Evolutionary conservation across 1,139 yeast species (phyloP).

Genomic region (Debaryomycetaceae sp.): DNA sequence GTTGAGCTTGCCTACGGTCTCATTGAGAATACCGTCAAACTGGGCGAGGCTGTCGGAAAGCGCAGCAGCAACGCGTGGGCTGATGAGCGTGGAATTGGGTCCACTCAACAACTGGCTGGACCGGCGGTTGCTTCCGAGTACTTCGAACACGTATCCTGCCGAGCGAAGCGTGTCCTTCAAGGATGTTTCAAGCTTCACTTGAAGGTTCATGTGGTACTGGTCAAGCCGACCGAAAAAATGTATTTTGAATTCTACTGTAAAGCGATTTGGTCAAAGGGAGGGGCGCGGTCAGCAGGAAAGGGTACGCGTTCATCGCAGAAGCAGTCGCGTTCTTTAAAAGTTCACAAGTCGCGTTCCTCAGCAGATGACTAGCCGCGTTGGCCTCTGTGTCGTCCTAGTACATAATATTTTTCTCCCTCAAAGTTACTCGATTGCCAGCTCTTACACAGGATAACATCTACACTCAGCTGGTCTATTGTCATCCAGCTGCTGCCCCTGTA

Average conservation of each 20-base stretch:
- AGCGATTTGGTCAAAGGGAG: background rate
- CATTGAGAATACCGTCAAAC: constrained; percentile 35
- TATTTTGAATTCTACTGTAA: background rate
- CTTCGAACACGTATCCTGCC: constrained; percentile 35
- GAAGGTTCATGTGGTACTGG: constrained; percentile 34
- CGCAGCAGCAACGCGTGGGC: constrained; percentile 31
- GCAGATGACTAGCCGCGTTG: too few relatives aligned
- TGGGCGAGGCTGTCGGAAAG: constrained; percentile 23
- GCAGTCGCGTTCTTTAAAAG: too few relatives aligned
- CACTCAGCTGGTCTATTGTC: too few relatives aligned
- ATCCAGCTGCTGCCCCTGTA: too few relatives aligned
- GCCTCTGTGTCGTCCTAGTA: too few relatives aligned
- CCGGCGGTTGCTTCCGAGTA: constrained; percentile 30
- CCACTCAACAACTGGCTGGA: constrained; percentile 36
- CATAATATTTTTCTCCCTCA: too few relatives aligned
- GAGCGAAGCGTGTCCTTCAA: constrained; percentile 32
- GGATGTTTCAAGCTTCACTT: constrained; percentile 28
- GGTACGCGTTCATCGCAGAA: too few relatives aligned
- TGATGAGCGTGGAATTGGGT: constrained; percentile 31
- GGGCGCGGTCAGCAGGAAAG: background rate
- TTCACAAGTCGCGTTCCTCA: too few relatives aligned
- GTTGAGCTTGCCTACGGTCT: constrained; percentile 31
- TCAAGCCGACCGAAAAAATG: too few relatives aligned
- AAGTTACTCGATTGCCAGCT: too few relatives aligned
- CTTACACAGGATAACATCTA: too few relatives aligned